A percentile compares a stretch with the other conserved stretches of the same genome.
Evolutionary conservation across 2,329 filamentous ascomycete genomes (phyloP).

Genomic region (Bipolaris bicolor): DNA sequence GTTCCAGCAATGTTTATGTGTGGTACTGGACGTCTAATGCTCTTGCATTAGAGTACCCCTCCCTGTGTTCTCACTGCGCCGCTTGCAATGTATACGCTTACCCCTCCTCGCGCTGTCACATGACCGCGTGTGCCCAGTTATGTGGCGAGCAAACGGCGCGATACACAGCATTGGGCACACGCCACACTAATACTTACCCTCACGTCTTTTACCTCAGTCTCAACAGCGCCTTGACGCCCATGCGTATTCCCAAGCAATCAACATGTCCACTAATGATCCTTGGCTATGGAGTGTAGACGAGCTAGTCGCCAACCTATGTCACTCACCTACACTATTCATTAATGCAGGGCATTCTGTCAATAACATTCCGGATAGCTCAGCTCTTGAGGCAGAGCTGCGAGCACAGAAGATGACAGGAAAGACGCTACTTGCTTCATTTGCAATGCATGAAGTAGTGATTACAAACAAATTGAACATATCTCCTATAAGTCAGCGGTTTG

Average conservation of each 20-base stretch:
- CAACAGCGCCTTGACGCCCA: background rate
- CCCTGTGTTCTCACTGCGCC: no score
- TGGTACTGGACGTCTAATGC: no score
- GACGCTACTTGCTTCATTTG: conserved; percentile 64
- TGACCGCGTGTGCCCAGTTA: conserved; percentile 7
- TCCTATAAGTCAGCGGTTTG: conserved; percentile 63
- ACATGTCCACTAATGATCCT: conserved; percentile 61
- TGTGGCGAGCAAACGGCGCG: background rate
- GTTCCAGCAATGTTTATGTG: background rate
- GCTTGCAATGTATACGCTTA: background rate
- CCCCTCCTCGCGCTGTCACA: conserved; percentile 21
- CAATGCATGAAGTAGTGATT: conserved; percentile 56
- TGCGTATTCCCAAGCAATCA: background rate
- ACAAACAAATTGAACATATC: conserved; percentile 58
- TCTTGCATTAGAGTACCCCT: no score
- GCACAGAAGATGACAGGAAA: conserved; percentile 71
- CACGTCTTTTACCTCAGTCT: background rate
- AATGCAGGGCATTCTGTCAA: conserved; percentile 47
- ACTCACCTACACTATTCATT: conserved; percentile 55
- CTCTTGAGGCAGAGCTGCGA: conserved; percentile 62
- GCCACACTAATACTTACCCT: no score
- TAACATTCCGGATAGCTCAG: conserved; percentile 55
- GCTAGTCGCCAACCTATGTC: conserved; percentile 70
- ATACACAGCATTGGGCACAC: background rate
- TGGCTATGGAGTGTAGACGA: conserved; percentile 73